Base-by-base conservation (phyloP, 352 stramenopile genomes). In the Nothophytophthora sp. region DNA sequence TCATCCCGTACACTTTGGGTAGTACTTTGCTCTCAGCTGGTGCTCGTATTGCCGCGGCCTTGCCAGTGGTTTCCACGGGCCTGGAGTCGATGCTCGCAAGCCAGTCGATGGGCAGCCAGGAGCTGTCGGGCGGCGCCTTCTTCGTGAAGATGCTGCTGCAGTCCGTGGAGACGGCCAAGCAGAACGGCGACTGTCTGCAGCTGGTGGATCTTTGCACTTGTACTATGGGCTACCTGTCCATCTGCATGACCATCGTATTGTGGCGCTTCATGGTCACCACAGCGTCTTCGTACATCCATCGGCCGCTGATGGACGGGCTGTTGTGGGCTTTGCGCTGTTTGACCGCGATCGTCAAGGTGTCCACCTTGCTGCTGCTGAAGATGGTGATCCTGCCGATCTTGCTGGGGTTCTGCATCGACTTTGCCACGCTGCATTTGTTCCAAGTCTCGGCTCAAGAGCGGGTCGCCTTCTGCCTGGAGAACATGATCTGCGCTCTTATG, bases 311-410 rank as follows among this genome's bases (percentile, higher is more conserved):
- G 68, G 79, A 82, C 20, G 86, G 86, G 10, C 57, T 93, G 22
- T 55, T 90, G 4, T 94, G 86, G 83, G 82, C 81, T 10, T 38
- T 95, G 30, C 80, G 81, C 10, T 95, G 83, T 34, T 44, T 95
- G 29, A 90, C 77, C 7, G 86, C 86, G 10, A 90, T 95, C 32
- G 89, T 97, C 9, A 98, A 99, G 63, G 96, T 99, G 13, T 92
- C 92, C 11, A 90, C 96, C 13, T 74, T 99, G 18, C 63, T 99
- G 19, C 81, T 98, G 56, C 76, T 98, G 27, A 99, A 99, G 81
- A 99, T 99, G 96, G 85, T 98, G 35, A 62, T 98, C 25, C 68
- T 99, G n/a, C 96, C 97, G 3, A 85, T 99, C 36, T 50, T 97
- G 2, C 74, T 99, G 18, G 97, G 96, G 0, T 36, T 98, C 18